Conservation (phyloP, 345 rosid genomes). For the Laguncularia racemosa region DNA sequence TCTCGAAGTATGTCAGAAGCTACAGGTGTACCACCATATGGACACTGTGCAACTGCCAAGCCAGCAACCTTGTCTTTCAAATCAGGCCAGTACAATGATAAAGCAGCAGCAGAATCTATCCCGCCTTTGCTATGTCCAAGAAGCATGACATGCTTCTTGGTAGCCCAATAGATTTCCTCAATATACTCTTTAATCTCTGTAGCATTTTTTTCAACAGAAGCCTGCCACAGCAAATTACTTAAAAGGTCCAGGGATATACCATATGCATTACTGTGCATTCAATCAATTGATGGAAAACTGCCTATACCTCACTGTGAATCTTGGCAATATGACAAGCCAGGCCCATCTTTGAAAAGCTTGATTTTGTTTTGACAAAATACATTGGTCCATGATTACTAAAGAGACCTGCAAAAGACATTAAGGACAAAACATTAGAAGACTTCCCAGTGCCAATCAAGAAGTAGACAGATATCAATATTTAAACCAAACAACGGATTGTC, state of each 20-base stretch:
- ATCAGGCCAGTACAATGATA: constrained; percentile 91
- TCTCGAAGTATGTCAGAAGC: constrained; percentile 91
- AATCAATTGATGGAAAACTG: constrained; percentile 4
- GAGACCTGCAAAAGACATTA: constrained; percentile 51
- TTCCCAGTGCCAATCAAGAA: no score
- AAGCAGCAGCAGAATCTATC: constrained; percentile 91
- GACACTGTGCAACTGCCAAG: constrained; percentile 83
- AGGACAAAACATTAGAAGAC: no score
- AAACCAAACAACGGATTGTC: no score
- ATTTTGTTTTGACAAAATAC: constrained; percentile 83
- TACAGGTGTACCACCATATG: constrained; percentile 91
- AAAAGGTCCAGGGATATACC: neutral
- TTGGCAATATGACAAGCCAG: constrained; percentile 90
- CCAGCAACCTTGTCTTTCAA: constrained; percentile 94
- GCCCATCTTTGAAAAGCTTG: constrained; percentile 84
- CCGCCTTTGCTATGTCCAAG: constrained; percentile 99
- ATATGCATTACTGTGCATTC: no score
- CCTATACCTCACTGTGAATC: constrained; percentile 91
- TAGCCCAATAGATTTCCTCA: constrained; percentile 96
- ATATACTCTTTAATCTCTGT: constrained; percentile 86
- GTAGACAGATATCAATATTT: no score
- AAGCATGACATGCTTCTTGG: constrained; percentile 79
- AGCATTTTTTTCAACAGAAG: constrained; percentile 97
- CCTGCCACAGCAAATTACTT: constrained; percentile 35
- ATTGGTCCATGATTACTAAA: constrained; percentile 98